These are phyloP conservation scores for Poa pratensis DNA, from an alignment of 176 grass and related monocot genomes.

Conservation along the genomic window DNA sequence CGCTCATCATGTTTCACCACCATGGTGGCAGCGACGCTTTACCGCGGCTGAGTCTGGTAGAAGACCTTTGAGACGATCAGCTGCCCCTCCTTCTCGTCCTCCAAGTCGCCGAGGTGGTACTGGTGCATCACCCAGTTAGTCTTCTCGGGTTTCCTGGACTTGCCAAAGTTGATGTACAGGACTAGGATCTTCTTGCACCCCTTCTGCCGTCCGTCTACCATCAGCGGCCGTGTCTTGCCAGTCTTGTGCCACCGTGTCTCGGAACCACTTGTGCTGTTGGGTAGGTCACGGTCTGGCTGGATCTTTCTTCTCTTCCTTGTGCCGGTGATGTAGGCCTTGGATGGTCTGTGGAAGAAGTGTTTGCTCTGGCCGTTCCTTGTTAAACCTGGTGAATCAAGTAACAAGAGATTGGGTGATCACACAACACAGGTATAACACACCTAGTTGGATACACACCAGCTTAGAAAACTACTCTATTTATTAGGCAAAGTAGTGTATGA, in stretches of 20 bases:
- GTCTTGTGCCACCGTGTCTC: constrained; percentile 95
- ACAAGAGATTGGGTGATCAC: too few species aligned
- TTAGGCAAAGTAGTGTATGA: not conserved
- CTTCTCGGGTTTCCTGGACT: constrained; percentile 77
- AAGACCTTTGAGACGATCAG: constrained; percentile 90
- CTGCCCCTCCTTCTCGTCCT: constrained; percentile 89
- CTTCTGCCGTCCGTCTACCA: constrained; percentile 59
- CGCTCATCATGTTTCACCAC: constrained; percentile 16
- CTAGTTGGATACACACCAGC: not conserved
- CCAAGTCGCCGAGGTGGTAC: constrained; percentile 82
- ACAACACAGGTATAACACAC: too few species aligned
- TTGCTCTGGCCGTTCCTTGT: constrained; percentile 77
- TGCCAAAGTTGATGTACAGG: constrained; percentile 81
- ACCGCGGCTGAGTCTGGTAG: constrained; percentile 77
- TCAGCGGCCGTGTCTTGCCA: constrained; percentile 71
- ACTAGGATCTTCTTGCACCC: constrained; percentile 98
- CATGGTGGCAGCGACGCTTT: constrained; percentile 35
- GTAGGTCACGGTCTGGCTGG: constrained; percentile 52
- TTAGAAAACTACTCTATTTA: not conserved
- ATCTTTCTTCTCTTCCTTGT: constrained; percentile 91
- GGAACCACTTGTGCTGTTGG: not conserved
- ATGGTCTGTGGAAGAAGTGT: constrained; percentile 94
- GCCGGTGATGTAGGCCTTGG: constrained; percentile 86
- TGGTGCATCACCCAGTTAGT: constrained; percentile 99
- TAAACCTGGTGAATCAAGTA: constrained; percentile 63